Evolutionary conservation across 2,329 filamentous ascomycete species (phyloP).

Genomic region (Diatrype stigma): DNA sequence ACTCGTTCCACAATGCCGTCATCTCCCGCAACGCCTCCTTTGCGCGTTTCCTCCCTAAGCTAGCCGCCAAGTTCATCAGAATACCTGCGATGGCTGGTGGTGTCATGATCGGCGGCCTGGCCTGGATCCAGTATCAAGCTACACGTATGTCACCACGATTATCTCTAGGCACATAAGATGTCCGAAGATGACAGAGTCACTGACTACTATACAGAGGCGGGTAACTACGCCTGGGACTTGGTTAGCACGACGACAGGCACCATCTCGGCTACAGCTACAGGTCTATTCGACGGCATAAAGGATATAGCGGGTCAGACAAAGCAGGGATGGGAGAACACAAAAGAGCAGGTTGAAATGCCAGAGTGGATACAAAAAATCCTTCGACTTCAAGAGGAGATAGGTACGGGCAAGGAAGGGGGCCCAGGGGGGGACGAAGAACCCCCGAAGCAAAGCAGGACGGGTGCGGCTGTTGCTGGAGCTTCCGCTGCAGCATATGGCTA

Average conservation of each 20-base stretch:
- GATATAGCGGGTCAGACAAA: slow-evolving; percentile 75
- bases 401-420: slow-evolving; percentile 41
- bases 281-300: slow-evolving; percentile 66
- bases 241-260: slow-evolving; percentile 70
- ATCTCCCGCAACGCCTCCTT: slow-evolving; percentile 61
- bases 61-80: slow-evolving; percentile 84
- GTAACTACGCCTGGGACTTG: slow-evolving; percentile 59
- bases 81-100: slow-evolving; percentile 90
- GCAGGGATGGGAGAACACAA: slow-evolving; percentile 78
- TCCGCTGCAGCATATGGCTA: slow-evolving; percentile 77
- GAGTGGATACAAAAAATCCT: slow-evolving; percentile 79
- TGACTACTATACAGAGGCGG: slow-evolving; percentile 36
- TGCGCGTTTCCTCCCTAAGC: slow-evolving; percentile 68
- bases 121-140: slow-evolving; percentile 95
- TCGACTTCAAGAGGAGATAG: slow-evolving; percentile 55
- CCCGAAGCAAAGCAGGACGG: slow-evolving; percentile 57
- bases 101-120: slow-evolving; percentile 77
- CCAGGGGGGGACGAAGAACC: slow-evolving; percentile 49
- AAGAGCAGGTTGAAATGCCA: slow-evolving; percentile 63
- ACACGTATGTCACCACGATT: slow-evolving; percentile 56
- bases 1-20: slow-evolving; percentile 78
- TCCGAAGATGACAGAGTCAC: neutral
- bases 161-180: neutral
- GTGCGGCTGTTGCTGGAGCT: slow-evolving; percentile 61
- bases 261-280: slow-evolving; percentile 64